Evolutionary conservation across 2,329 filamentous ascomycete species (phyloP).

Genomic region (Apiospora sp.): DNA sequence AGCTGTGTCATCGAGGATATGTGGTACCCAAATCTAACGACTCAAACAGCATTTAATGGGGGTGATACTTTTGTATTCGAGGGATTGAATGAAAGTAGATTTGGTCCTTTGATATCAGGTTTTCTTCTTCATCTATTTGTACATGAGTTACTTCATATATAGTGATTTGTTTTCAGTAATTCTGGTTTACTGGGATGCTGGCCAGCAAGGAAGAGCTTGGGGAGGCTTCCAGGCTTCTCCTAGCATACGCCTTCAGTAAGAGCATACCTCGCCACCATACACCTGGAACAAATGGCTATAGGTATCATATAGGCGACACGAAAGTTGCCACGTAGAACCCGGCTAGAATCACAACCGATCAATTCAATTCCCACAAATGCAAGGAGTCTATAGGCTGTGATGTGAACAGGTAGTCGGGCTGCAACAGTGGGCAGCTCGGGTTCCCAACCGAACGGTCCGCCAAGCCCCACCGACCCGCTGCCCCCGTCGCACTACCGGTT

Average conservation of each 20-base stretch:
- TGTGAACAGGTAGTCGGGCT: slow-evolving; percentile 1
- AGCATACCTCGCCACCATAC: background rate
- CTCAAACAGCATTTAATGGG: background rate
- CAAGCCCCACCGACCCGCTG: background rate
- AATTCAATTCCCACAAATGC: background rate
- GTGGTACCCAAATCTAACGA: background rate
- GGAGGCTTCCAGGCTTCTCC: no score
- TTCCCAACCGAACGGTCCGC: slow-evolving; percentile 6
- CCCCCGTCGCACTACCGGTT: background rate
- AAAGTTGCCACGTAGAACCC: background rate
- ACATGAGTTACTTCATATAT: background rate
- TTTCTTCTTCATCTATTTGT: background rate
- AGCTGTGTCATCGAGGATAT: background rate
- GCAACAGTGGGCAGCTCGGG: background rate
- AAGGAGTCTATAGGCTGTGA: background rate
- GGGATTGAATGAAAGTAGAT: background rate
- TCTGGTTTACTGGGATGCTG: background rate
- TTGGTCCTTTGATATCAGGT: background rate
- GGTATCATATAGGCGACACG: background rate
- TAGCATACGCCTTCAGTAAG: background rate
- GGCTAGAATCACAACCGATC: background rate
- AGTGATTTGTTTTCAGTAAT: background rate
- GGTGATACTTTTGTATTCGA: no score
- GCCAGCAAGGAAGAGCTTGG: background rate
- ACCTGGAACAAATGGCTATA: no score